Evolutionary conservation across 192 early-diverging fungal genomes (phyloP).

Genomic region (Coemansia sp.): DNA sequence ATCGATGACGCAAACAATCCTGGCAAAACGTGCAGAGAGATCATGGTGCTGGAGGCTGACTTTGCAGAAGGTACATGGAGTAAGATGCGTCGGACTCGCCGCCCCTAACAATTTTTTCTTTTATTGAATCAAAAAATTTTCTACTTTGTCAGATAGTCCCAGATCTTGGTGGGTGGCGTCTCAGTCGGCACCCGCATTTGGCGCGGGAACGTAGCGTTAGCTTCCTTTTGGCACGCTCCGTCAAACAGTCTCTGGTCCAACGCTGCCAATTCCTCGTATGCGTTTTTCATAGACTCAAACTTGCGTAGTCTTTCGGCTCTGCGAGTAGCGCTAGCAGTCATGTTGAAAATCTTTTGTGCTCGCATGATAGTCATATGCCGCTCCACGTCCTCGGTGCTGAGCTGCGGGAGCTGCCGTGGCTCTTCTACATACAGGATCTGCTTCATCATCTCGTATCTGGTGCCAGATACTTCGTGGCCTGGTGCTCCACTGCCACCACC

Average conservation of each 20-base stretch:
- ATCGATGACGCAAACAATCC: constrained; percentile 26
- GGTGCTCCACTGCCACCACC: constrained; percentile 7
- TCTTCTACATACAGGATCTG: constrained; percentile 67
- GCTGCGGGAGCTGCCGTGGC: constrained; percentile 40
- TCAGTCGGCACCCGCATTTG: constrained; percentile 76
- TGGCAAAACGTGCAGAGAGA: constrained; percentile 24
- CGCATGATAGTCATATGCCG: constrained; percentile 73
- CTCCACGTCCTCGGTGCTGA: constrained; percentile 61
- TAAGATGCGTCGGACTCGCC: constrained; percentile 30
- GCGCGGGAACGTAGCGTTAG: constrained; percentile 65
- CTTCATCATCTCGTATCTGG: constrained; percentile 71
- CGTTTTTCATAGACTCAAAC: constrained; percentile 65
- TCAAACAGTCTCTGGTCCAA: constrained; percentile 63
- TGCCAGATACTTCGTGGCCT: constrained; percentile 45
- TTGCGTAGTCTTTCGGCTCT: constrained; percentile 56
- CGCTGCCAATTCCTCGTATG: constrained; percentile 67
- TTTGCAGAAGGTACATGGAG: constrained; percentile 24
- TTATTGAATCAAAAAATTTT: not conserved
- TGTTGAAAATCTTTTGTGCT: constrained; percentile 64
- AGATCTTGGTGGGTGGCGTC: constrained; percentile 68
- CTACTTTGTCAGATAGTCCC: constrained; percentile 59
- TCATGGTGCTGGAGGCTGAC: constrained; percentile 33
- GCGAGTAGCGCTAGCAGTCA: constrained; percentile 54
- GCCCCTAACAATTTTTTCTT: not conserved
- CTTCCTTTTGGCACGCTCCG: constrained; percentile 61